phyloP scores from a whole-genome alignment of 805 yeast genomes.

The Wickerhamiella australiensis region DNA sequence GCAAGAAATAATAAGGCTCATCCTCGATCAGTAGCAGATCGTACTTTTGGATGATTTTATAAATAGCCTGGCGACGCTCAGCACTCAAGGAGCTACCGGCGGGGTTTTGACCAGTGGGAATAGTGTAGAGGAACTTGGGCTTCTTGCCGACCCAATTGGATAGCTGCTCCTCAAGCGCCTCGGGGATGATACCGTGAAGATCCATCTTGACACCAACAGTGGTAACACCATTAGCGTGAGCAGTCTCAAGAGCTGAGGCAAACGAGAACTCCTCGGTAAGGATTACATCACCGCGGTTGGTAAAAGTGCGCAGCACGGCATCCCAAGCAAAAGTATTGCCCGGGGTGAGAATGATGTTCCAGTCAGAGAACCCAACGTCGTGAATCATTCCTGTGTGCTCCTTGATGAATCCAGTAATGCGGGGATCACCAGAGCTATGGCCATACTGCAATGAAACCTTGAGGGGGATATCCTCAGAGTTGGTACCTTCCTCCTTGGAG shows the following conservation, averaged over 20 bases:
- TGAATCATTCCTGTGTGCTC: slow-evolving; percentile 48
- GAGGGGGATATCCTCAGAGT: slow-evolving; percentile 46
- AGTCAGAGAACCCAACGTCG: slow-evolving; percentile 45
- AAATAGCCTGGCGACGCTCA: slow-evolving; percentile 68
- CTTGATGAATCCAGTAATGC: slow-evolving; percentile 50
- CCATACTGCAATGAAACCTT: slow-evolving; percentile 90
- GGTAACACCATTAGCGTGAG: slow-evolving; percentile 55
- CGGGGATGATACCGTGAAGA: slow-evolving; percentile 64
- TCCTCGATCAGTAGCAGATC: slow-evolving; percentile 85
- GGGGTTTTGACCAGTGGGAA: slow-evolving; percentile 96
- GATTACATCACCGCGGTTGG: slow-evolving; percentile 68
- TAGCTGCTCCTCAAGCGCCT: slow-evolving; percentile 47
- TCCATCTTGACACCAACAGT: slow-evolving; percentile 71
- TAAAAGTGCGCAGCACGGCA: slow-evolving; percentile 62
- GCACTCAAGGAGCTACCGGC: slow-evolving; percentile 74
- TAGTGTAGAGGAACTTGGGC: slow-evolving; percentile 81
- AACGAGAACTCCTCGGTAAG: slow-evolving; percentile 74
- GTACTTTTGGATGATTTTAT: slow-evolving; percentile 68
- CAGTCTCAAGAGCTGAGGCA: slow-evolving; percentile 74
- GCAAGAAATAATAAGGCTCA: slow-evolving; percentile 95
- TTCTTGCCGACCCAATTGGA: slow-evolving; percentile 56
- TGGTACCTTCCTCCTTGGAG: slow-evolving; percentile 27
- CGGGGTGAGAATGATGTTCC: slow-evolving; percentile 58
- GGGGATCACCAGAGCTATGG: slow-evolving; percentile 65
- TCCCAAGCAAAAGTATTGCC: slow-evolving; percentile 94